phyloP scores from a whole-genome alignment of 2,329 filamentous ascomycete genomes.

The Whalleya microplaca region DNA sequence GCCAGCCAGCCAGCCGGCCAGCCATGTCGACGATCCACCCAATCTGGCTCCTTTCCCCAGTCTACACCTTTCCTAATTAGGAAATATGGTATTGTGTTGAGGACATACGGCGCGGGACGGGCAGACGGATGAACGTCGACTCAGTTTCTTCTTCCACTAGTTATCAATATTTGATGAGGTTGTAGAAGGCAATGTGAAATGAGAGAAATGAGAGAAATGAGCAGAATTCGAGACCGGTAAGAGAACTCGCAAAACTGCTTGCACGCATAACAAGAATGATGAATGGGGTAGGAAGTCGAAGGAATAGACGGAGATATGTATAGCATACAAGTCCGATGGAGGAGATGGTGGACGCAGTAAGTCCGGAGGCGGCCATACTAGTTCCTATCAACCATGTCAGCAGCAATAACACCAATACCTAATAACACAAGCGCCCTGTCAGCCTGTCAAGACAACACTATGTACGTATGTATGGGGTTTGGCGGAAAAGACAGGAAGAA shows the following conservation, averaged over 20 bases:
- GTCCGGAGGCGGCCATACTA: not conserved
- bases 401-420: too few species aligned
- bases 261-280: not conserved
- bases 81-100: not conserved
- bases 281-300: not conserved
- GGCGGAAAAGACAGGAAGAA: too few species aligned
- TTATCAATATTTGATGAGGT: not conserved
- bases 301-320: not conserved
- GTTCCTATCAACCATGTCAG: too few species aligned
- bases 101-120: not conserved
- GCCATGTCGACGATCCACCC: not conserved
- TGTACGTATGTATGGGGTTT: too few species aligned
- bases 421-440: too few species aligned
- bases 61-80: not conserved
- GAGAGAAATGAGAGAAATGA: not conserved
- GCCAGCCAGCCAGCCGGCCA: too few species aligned
- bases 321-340: not conserved
- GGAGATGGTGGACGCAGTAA: not conserved
- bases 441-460: too few species aligned
- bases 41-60: not conserved
- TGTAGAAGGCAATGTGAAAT: not conserved
- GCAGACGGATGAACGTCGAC: too few species aligned
- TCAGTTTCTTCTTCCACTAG: not conserved
- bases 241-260: not conserved
- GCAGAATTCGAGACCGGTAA: not conserved